These are phyloP conservation scores for Cladosporium austrohemisphaericum DNA, from an alignment of 2,329 filamentous ascomycete species.

Conservation along the genomic window DNA sequence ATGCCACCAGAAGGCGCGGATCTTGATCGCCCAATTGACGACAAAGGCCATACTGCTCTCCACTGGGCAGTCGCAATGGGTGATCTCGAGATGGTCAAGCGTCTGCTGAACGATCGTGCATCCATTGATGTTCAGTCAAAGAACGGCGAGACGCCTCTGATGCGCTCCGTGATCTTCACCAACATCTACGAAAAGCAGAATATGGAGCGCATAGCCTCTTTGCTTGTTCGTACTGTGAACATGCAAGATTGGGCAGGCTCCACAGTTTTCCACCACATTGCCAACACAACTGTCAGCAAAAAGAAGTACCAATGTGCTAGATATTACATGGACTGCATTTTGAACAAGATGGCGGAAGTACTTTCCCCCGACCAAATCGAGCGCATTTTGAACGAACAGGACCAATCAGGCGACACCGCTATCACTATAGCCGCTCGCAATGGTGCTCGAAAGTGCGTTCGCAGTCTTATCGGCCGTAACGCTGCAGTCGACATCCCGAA, in stretches of 20 bases:
- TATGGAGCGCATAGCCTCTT: conserved; percentile 77
- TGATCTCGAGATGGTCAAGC: conserved; percentile 84
- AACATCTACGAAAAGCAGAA: conserved; percentile 94
- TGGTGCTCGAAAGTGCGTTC: conserved; percentile 71
- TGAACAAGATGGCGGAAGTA: conserved; percentile 79
- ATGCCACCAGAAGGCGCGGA: conserved; percentile 82
- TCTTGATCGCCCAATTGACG: conserved; percentile 88
- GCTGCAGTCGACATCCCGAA: conserved; percentile 82
- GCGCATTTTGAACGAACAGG: conserved; percentile 73
- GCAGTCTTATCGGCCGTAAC: conserved; percentile 67
- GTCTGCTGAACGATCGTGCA: conserved; percentile 77
- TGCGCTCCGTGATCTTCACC: conserved; percentile 91
- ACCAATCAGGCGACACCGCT: conserved; percentile 85
- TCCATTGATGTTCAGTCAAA: conserved; percentile 64
- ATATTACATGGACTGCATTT: conserved; percentile 88
- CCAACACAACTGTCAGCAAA: conserved; percentile 78
- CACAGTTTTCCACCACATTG: conserved; percentile 92
- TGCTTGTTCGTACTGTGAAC: conserved; percentile 77
- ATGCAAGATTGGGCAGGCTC: conserved; percentile 74
- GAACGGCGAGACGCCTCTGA: conserved; percentile 77
- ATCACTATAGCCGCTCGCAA: conserved; percentile 85
- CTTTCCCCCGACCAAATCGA: conserved; percentile 74
- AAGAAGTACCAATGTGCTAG: conserved; percentile 84
- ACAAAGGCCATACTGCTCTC: conserved; percentile 84
- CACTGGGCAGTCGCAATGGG: conserved; percentile 99